Conservation (phyloP, 768 basidiomycete species). For the Suillus decipiens region DNA sequence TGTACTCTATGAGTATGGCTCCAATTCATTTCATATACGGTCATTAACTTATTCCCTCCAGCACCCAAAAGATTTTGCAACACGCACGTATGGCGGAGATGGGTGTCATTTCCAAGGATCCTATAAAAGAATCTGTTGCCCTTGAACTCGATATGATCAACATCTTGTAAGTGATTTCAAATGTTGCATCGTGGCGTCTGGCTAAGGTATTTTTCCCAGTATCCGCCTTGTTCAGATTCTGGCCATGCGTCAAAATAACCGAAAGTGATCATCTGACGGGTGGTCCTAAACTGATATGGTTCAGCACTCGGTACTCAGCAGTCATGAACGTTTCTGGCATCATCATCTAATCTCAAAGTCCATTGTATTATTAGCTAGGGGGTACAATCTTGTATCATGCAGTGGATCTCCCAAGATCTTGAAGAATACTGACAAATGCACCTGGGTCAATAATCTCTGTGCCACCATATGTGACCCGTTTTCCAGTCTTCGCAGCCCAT, state of each 20-base stretch:
- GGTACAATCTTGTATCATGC: conserved; percentile 23
- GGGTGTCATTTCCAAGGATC: conserved; percentile 67
- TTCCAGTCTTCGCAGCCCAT: conserved; percentile 83
- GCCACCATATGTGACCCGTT: conserved; percentile 90
- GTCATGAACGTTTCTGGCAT: not conserved
- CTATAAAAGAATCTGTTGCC: conserved; percentile 75
- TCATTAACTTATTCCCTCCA: conserved; percentile 25
- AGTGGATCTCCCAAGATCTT: conserved; percentile 54
- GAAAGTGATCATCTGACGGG: conserved; percentile 41
- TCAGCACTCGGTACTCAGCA: not conserved
- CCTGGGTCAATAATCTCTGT: conserved; percentile 93
- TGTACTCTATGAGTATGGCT: conserved; percentile 80
- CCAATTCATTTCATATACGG: not conserved
- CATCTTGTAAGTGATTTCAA: conserved; percentile 62
- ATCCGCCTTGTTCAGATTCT: conserved; percentile 82
- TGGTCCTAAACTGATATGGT: not conserved
- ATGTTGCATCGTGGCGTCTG: not conserved
- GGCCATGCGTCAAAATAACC: conserved; percentile 60
- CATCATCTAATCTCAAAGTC: not conserved
- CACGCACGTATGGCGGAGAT: conserved; percentile 74
- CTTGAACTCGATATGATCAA: conserved; percentile 89
- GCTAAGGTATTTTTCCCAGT: conserved; percentile 38
- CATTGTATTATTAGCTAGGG: conserved; percentile 6
- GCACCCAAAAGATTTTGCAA: conserved; percentile 83
- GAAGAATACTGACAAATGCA: conserved; percentile 76